Evolutionary conservation across 805 yeast species (phyloP).

Genomic region (Tetrapisispora phaffii): DNA sequence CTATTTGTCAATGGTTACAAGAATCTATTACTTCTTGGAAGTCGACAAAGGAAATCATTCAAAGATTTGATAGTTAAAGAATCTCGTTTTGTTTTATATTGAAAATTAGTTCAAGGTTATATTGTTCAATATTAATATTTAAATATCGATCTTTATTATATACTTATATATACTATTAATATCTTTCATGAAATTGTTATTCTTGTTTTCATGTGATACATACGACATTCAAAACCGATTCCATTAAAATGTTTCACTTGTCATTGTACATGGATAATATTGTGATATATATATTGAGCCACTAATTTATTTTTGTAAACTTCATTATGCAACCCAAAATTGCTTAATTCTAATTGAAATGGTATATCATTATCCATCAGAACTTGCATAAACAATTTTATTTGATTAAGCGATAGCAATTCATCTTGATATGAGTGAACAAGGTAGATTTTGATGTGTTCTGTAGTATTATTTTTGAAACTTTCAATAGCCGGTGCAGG

Average conservation of each 20-base stretch:
- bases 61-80: not conserved
- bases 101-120: not conserved
- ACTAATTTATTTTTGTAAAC: constrained; percentile 41
- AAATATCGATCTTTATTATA: no score
- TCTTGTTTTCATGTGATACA: not conserved
- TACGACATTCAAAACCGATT: not conserved
- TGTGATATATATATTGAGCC: constrained; percentile 23
- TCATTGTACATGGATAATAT: constrained; percentile 2
- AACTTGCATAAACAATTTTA: constrained; percentile 32
- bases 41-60: constrained; percentile 4
- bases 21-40: constrained; percentile 35
- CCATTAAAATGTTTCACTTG: no score
- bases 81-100: not conserved
- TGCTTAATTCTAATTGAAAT: constrained; percentile 23
- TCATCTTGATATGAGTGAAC: constrained; percentile 63
- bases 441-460: constrained; percentile 26
- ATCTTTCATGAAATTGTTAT: not conserved
- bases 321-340: constrained; percentile 57
- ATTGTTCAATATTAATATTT: not conserved
- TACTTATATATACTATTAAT: no score
- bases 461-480: constrained; percentile 2
- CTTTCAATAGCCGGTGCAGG: not conserved
- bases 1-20: constrained; percentile 29
- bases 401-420: constrained; percentile 44
- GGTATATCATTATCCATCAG: constrained; percentile 19